These are phyloP conservation scores for Lepidopterella palustris DNA, from an alignment of 495 filamentous ascomycete genomes.

Conservation along the genomic window DNA sequence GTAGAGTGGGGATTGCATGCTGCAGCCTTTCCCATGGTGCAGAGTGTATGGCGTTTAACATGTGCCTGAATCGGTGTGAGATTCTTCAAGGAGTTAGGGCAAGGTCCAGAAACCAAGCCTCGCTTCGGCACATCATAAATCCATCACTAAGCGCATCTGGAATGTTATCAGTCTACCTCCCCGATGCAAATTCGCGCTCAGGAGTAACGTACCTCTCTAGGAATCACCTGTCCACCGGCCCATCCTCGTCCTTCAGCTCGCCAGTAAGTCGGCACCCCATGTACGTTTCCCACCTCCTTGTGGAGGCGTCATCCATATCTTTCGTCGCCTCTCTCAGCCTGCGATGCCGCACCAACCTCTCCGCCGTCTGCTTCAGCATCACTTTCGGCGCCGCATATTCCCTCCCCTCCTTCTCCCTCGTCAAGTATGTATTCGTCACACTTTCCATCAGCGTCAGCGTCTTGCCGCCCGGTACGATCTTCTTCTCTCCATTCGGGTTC, in stretches of 20 bases:
- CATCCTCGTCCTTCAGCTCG: constrained; percentile 10
- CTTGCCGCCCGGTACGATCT: constrained; percentile 27
- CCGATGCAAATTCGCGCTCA: not conserved
- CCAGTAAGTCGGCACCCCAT: constrained; percentile 28
- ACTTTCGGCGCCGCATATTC: constrained; percentile 24
- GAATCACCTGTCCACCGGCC: not conserved
- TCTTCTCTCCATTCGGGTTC: no score
- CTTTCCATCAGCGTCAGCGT: constrained; percentile 36
- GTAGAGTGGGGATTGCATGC: no score
- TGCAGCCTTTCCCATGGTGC: no score
- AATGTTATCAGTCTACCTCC: not conserved
- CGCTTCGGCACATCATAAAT: no score
- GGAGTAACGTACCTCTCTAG: no score
- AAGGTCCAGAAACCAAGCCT: no score
- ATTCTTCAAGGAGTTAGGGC: no score
- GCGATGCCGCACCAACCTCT: constrained; percentile 37
- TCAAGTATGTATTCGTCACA: constrained; percentile 30
- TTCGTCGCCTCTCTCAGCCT: constrained; percentile 31
- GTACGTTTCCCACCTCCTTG: constrained; percentile 36
- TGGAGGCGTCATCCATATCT: constrained; percentile 20
- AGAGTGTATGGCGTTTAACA: no score
- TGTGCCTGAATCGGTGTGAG: no score
- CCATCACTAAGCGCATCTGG: no score
- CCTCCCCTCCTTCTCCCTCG: constrained; percentile 27
- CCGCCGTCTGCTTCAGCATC: constrained; percentile 37